phyloP scores from a whole-genome alignment of 305 asterid genomes.

The Fraxinus greggii region DNA sequence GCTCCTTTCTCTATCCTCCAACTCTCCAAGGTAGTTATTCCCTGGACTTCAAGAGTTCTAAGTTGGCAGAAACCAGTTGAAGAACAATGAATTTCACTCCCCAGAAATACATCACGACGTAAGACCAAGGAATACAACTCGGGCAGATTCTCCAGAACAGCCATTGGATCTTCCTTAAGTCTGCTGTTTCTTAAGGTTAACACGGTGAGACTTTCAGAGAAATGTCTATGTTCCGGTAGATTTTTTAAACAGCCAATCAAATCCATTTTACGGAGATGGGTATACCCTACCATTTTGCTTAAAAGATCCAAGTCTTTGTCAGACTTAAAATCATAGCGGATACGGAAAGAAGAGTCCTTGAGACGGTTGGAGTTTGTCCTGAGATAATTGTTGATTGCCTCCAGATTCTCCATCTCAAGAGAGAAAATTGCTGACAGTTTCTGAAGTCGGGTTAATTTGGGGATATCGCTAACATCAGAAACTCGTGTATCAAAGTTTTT shows the following conservation, averaged over 20 bases:
- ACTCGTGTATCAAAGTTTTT: conserved; percentile 13
- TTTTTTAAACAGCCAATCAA: conserved; percentile 19
- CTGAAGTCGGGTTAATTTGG: conserved; percentile 27
- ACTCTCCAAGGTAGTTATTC: conserved; percentile 26
- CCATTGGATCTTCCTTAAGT: conserved; percentile 39
- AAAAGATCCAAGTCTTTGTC: conserved; percentile 22
- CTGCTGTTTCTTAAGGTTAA: conserved; percentile 21
- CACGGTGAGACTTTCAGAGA: conserved; percentile 19
- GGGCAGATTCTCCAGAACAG: conserved; percentile 33
- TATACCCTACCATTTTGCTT: conserved; percentile 24
- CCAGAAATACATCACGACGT: conserved; percentile 20
- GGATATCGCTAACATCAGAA: conserved; percentile 28
- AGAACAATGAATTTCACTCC: conserved; percentile 28
- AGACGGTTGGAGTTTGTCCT: conserved; percentile 11
- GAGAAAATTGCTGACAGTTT: conserved; percentile 19
- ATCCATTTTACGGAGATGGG: conserved; percentile 30
- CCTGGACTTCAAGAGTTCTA: conserved; percentile 36
- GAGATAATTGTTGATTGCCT: conserved; percentile 11
- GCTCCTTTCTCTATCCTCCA: conserved; percentile 44
- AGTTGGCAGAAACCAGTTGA: conserved; percentile 37
- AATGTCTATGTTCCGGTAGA: conserved; percentile 22
- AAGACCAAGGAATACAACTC: conserved; percentile 15
- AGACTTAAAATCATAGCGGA: conserved; percentile 25
- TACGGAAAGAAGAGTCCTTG: conserved; percentile 22
- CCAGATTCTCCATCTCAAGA: conserved; percentile 21